phyloP scores from a whole-genome alignment of 345 rosid species.

The Tarenaya hassleriana region DNA sequence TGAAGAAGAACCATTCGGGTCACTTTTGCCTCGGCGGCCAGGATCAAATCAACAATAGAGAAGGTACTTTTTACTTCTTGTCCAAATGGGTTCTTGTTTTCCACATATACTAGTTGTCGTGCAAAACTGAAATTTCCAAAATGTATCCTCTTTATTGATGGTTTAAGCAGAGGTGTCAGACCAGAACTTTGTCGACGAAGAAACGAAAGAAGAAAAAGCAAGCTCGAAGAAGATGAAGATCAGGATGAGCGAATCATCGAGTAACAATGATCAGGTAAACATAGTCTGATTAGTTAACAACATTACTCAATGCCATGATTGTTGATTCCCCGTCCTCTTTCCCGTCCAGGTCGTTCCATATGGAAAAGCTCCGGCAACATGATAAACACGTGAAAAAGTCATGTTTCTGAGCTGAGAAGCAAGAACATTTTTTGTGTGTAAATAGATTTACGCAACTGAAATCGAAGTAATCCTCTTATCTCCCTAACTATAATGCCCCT shows the following conservation, averaged over 20 bases:
- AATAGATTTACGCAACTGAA: too few relatives aligned
- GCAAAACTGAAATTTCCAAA: not conserved
- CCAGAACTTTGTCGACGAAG: conserved; percentile 79
- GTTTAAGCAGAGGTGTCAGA: conserved; percentile 62
- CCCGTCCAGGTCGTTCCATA: conserved; percentile 11
- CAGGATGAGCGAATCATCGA: conserved; percentile 13
- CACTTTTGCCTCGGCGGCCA: not conserved
- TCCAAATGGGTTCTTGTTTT: not conserved
- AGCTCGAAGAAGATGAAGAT: conserved; percentile 29
- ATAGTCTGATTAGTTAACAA: too few relatives aligned
- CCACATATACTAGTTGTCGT: not conserved
- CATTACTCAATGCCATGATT: too few relatives aligned
- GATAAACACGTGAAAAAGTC: conserved; percentile 4
- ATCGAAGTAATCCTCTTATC: too few relatives aligned
- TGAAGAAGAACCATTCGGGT: conserved; percentile 16
- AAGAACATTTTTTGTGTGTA: too few relatives aligned
- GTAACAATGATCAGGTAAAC: conserved; percentile 27
- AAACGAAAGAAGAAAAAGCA: conserved; percentile 29
- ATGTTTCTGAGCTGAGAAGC: conserved; percentile 2
- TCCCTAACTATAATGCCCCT: too few relatives aligned
- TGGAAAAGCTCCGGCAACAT: conserved; percentile 16
- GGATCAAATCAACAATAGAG: conserved; percentile 29
- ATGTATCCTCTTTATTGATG: conserved; percentile 9
- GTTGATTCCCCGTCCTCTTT: too few relatives aligned
- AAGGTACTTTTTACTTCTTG: conserved; percentile 29